Percentiles rank a stretch among this genome's conserved stretches.
These are phyloP conservation scores for Chamaenerion angustifolium DNA, from an alignment of 345 rosid species.

Conservation along the genomic window DNA sequence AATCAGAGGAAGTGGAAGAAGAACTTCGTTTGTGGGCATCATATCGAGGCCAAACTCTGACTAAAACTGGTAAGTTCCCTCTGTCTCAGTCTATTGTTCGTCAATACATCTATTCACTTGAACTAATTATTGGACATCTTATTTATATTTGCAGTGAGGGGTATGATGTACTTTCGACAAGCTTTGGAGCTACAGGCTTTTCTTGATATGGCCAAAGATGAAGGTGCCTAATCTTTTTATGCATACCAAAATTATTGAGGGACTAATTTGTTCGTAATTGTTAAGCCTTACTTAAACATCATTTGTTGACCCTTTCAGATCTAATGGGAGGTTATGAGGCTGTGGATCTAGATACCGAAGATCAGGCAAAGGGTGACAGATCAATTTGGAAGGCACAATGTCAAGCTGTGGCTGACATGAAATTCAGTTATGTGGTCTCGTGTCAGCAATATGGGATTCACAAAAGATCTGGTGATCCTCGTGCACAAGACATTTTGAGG, in stretches of 20 bases:
- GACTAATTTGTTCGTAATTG: too few species aligned
- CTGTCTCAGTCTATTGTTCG: background rate
- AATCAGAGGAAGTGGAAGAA: constrained; percentile 45
- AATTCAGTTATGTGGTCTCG: constrained; percentile 87
- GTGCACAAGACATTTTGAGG: constrained; percentile 81
- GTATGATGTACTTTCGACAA: constrained; percentile 96
- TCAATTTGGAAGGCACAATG: constrained; percentile 66
- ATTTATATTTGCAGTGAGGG: constrained; percentile 57
- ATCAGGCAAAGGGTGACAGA: constrained; percentile 57
- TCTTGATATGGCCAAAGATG: constrained; percentile 96
- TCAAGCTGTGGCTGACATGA: constrained; percentile 98
- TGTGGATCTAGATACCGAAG: constrained; percentile 56
- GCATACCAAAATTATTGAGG: background rate
- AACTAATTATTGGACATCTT: constrained; percentile 6
- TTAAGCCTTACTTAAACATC: background rate
- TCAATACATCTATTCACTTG: background rate
- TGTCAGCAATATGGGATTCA: constrained; percentile 94
- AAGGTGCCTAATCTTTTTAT: constrained; percentile 37
- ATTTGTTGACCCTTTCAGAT: constrained; percentile 33
- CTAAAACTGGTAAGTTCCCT: constrained; percentile 71
- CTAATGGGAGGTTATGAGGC: constrained; percentile 97
- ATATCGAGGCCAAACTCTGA: constrained; percentile 90
- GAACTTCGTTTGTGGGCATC: constrained; percentile 95
- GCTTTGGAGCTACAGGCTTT: constrained; percentile 99
- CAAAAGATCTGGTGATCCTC: constrained; percentile 67